Conservation (phyloP, 2,329 filamentous ascomycete genomes). For the Cucurbitaria berberidis region DNA sequence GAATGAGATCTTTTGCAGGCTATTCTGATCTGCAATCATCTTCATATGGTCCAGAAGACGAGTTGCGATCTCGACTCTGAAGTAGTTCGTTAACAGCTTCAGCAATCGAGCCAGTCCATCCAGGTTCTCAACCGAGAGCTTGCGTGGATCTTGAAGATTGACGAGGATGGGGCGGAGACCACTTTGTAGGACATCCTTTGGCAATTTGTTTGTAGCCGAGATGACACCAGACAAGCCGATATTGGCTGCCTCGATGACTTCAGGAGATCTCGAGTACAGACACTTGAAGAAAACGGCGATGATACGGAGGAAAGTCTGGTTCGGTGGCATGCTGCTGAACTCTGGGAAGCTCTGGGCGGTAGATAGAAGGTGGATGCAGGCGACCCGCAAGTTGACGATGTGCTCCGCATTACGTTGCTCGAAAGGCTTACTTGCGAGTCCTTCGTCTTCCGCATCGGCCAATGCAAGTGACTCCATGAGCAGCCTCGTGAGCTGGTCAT, state of each 20-base stretch:
- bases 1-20: constrained; percentile 90
- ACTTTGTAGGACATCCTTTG: constrained; percentile 93
- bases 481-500: constrained; percentile 86
- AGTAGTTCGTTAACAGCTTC: constrained; percentile 94
- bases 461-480: constrained; percentile 92
- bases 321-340: constrained; percentile 77
- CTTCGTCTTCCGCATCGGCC: constrained; percentile 93
- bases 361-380: constrained; percentile 90
- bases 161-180: constrained; percentile 94
- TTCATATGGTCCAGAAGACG: constrained; percentile 94
- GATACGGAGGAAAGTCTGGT: constrained; percentile 67
- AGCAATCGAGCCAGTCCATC: constrained; percentile 90
- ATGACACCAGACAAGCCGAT: constrained; percentile 87
- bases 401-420: constrained; percentile 96
- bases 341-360: constrained; percentile 94
- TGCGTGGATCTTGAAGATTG: constrained; percentile 91
- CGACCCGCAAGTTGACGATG: constrained; percentile 88
- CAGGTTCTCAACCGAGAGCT: constrained; percentile 84
- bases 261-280: constrained; percentile 88
- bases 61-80: constrained; percentile 97
- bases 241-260: constrained; percentile 93
- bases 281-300: constrained; percentile 98
- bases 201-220: constrained; percentile 85
- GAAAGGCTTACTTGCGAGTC: constrained; percentile 79
- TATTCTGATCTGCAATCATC: constrained; percentile 79